Base-by-base conservation (phyloP, 495 filamentous ascomycete genomes). In the Chaetomium fimeti region DNA sequence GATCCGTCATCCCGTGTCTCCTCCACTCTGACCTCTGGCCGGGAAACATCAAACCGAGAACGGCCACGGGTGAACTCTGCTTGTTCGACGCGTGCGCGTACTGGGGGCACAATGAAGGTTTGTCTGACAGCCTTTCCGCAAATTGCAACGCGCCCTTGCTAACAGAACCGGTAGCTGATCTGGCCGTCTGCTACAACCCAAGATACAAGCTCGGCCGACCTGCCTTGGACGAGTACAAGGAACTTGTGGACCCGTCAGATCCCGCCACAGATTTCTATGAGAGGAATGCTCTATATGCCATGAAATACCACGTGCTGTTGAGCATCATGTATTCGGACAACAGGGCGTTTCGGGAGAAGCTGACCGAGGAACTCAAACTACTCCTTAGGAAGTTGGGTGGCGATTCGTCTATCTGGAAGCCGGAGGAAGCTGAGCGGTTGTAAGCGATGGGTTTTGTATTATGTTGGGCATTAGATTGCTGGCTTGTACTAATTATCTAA, bases 41-140 rank as follows among this genome's bases (percentile, higher is more conserved):
- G 8, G 51, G 51, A 1, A 53, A 53, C 51, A 32, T 32, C 27
- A 28, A 28, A 6, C 2, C 7, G 12, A 2, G 51, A 13, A 29
- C 5, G 0, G 6, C 25, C 11, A 53, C 51, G 4, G 15, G 8
- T 11, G 51, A 53, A 25, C 51, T 32, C 13, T 29, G 25, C 11
- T 6, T 53, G 25, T 53, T 53, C 27, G 51, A 53, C 16, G 22
- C 51, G 8, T 53, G 25, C 4, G 51, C 51, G 12, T 53, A 16
- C 25, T 53, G 51, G 51, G 51, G 51, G 15, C 51, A 53, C 51
- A 53, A 53, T 29, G 51, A 53, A 32, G 27, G 51, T 53, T 32
- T 13, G 51, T 29, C 2, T 13, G 1, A 47, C 16, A 20, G 11
- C 18, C n/a, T 20, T 20, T n/a, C 4, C 43, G 5, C 13, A 24